Base-by-base conservation (phyloP, 768 basidiomycete genomes). In the Boletus sensibilis region DNA sequence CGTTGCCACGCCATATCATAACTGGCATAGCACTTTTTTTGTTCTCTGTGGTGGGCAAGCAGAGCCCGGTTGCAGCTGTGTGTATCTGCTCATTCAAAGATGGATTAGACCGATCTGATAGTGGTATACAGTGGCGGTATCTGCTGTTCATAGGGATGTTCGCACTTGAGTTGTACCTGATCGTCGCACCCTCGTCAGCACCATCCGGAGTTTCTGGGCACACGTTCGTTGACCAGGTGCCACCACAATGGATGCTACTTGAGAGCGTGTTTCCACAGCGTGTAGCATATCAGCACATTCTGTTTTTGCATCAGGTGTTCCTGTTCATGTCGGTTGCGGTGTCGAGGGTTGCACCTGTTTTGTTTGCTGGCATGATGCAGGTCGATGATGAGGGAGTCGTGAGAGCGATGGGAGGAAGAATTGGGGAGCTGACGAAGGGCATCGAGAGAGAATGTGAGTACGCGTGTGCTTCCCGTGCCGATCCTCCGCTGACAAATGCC, bases 241-340 rank as follows among this genome's bases (percentile, higher is more conserved):
- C 56, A 18, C 23, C 52, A 0, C 50, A 60, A 29, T 52, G 65
- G 55, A 68, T 60, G 27, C 35, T 84, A 31, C 63, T 82, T 10
- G 64, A 73, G 41, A 51, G 60, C 29, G 21, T 81, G 38, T 87
- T 90, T 72, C 90, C 90, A 0, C 73, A 76, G 7, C 81, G 89
- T 13, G 81, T 88, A 1, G 79, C 82, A 1, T 88, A 86, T 68
- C 91, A 94, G 65, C 88, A 94, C 70, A 79, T 91, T 57, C 73
- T 82, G 37, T 82, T 92, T 70, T 75, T 94, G 38, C 92, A 90
- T 64, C 85, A 91, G 59, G 66, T 90, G 27, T 92, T 90, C 70
- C 72, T 91, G 63, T 86, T 90, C 68, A 64, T 87, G 54, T 88
- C 83, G 31, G 79, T 92, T 38, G 90, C 89, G 0, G 78, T 92